Evolutionary conservation across 371 early-diverging fungal genomes (phyloP), one percentile per base, ranked within the genome.

Genomic region (Mucor ambiguus): DNA sequence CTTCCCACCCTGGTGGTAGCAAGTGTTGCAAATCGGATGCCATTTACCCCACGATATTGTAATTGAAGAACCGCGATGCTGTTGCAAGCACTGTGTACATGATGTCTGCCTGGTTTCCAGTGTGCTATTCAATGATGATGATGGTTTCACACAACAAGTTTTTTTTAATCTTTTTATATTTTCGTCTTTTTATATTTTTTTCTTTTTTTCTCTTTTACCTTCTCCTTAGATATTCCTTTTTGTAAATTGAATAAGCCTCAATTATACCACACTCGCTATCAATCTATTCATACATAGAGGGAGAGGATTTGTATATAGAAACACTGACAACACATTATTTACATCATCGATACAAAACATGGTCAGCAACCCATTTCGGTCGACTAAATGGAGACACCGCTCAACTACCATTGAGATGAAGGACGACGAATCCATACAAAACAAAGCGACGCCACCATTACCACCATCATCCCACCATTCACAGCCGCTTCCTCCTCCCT

Each of bases 361-460:
- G 65, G 72, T 68, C n/a, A 38, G 58, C 38, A 72, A 68, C 57
- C 68, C 65, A 18, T 67, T 71, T 44, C 44, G 62, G 18, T 68
- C 70, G 1, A 32, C 48, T 18, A 72, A 68, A 55, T 64, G 65
- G 68, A 64, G 58, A 60, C 67, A 71, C 29, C 43, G 44, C 29
- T 71, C 71, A 20, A 71, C 67, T 7, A 67, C 71, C 1, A 58
- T 63, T 32, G 71, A 71, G 44, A 67, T 71, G 58, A 61, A 38
- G 49, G 65, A 65, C 28, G 61, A 61, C 4, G 63, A 46, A 41
- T 14, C 33, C 14, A 28, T 28, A 52, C 52, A 52, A 14, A 26
- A 16, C 12, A 52, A 52, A 49, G 18, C 44, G 33, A 22, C 44
- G 55, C 54, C 67, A 61, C 44, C 60, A 35, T 18, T 35, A 37